A percentile compares a stretch with the other conserved stretches of the same genome.
These are phyloP conservation scores for Candida pseudoviswanathii DNA, from an alignment of 1,139 yeast genomes.

Conservation along the genomic window DNA sequence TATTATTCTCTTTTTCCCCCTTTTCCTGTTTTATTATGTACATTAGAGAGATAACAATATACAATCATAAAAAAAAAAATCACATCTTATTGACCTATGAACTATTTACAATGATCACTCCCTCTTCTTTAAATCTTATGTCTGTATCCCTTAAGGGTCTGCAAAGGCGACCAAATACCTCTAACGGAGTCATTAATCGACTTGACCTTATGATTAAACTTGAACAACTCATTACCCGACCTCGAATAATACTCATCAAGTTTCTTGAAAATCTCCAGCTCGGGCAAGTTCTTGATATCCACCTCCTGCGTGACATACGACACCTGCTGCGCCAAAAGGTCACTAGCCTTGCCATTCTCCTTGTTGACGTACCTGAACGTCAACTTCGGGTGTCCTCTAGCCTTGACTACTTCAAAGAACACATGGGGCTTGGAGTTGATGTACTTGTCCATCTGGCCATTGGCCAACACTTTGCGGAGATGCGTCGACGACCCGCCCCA, in stretches of 20 bases:
- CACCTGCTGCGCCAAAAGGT: neutral
- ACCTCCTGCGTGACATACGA: conserved; percentile 30
- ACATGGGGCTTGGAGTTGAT: conserved; percentile 65
- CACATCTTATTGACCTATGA: neutral
- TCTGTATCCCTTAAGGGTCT: conserved; percentile 67
- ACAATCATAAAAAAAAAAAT: neutral
- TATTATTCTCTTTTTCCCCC: neutral
- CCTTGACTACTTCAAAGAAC: conserved; percentile 68
- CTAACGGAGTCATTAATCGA: conserved; percentile 83
- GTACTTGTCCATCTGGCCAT: conserved; percentile 54
- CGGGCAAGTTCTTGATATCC: conserved; percentile 55
- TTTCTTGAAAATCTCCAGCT: conserved; percentile 61
- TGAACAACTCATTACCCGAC: conserved; percentile 44
- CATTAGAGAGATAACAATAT: neutral
- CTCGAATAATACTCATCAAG: conserved; percentile 54
- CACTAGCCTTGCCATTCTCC: conserved; percentile 4
- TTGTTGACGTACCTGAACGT: conserved; percentile 62
- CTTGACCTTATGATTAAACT: conserved; percentile 67
- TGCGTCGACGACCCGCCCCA: conserved; percentile 96
- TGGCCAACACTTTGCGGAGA: conserved; percentile 65
- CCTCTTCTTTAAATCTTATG: conserved; percentile 55
- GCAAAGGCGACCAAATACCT: conserved; percentile 98
- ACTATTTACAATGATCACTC: neutral
- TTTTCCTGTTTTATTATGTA: conserved; percentile 1
- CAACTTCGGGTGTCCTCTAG: conserved; percentile 81